These are phyloP conservation scores for Amniculicola lignicola DNA, from an alignment of 495 filamentous ascomycete species.

Conservation along the genomic window DNA sequence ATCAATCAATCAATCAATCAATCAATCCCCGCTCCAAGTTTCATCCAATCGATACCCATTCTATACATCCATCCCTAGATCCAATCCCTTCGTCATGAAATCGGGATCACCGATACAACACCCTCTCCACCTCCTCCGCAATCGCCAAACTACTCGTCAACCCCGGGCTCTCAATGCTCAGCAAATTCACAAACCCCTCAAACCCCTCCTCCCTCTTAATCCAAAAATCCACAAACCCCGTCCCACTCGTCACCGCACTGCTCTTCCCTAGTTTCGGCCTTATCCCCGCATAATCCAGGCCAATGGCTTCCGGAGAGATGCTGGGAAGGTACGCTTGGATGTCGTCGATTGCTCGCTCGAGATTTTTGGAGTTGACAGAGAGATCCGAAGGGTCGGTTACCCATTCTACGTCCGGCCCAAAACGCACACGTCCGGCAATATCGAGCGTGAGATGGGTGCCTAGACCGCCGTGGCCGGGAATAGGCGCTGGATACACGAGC, in stretches of 20 bases:
- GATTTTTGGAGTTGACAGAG: constrained; percentile 53
- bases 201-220: constrained; percentile 78
- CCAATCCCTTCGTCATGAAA: too few relatives aligned
- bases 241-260: constrained; percentile 53
- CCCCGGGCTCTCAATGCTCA: constrained; percentile 94
- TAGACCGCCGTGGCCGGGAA: constrained; percentile 75
- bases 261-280: constrained; percentile 74
- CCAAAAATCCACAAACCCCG: constrained; percentile 78
- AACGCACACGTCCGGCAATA: constrained; percentile 78
- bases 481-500: constrained; percentile 81
- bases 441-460: constrained; percentile 95
- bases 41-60: too few relatives aligned
- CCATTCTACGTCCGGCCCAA: constrained; percentile 97
- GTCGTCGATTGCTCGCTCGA: constrained; percentile 65
- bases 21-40: too few relatives aligned
- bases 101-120: constrained; percentile 65
- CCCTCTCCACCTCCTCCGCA: constrained; percentile 70
- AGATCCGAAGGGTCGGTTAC: constrained; percentile 61
- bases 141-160: constrained; percentile 88
- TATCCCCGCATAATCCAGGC: constrained; percentile 85
- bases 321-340: constrained; percentile 76
- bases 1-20: too few relatives aligned
- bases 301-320: constrained; percentile 63
- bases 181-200: constrained; percentile 82
- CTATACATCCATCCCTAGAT: too few relatives aligned